Conservation (phyloP, 257 asterid genomes). For the Nicotiana tomentosiformis region DNA sequence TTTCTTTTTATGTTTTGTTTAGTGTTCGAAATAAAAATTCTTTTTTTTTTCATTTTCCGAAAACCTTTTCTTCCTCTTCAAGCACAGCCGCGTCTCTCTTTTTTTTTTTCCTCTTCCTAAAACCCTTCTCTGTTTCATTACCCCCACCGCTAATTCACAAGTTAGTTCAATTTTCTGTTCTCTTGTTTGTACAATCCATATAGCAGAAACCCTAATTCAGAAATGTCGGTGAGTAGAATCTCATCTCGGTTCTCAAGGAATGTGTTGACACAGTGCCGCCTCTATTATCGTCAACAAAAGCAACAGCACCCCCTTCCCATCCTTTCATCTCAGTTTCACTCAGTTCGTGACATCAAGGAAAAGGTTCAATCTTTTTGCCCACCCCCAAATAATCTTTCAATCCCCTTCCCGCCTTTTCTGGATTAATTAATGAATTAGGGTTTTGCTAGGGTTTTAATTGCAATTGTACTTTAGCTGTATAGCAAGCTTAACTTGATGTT, state of each 20-base stretch:
- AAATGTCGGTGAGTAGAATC: constrained; percentile 56
- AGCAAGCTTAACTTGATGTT: neutral
- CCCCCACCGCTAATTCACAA: neutral
- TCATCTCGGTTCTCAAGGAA: constrained; percentile 49
- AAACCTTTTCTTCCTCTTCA: neutral
- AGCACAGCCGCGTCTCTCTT: neutral
- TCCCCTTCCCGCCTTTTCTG: neutral
- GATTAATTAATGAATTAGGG: neutral
- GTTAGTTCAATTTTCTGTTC: neutral
- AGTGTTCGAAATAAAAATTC: neutral
- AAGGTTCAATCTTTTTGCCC: constrained; percentile 29
- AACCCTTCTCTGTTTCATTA: neutral
- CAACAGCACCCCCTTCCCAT: constrained; percentile 11
- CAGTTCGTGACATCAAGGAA: constrained; percentile 20
- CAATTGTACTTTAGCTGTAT: neutral
- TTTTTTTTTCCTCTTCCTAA: neutral
- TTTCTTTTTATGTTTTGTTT: neutral
- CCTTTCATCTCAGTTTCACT: constrained; percentile 27
- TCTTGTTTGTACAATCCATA: neutral
- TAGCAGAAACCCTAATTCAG: neutral
- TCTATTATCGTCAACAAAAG: constrained; percentile 27
- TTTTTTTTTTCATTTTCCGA: too few species aligned
- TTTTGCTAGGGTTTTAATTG: neutral
- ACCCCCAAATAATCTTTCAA: neutral
- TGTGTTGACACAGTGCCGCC: constrained; percentile 38